Percentiles rank a stretch among this genome's conserved stretches.
Evolutionary conservation across 176 grass and related monocot species (phyloP).

Genomic region (Poa pratensis): DNA sequence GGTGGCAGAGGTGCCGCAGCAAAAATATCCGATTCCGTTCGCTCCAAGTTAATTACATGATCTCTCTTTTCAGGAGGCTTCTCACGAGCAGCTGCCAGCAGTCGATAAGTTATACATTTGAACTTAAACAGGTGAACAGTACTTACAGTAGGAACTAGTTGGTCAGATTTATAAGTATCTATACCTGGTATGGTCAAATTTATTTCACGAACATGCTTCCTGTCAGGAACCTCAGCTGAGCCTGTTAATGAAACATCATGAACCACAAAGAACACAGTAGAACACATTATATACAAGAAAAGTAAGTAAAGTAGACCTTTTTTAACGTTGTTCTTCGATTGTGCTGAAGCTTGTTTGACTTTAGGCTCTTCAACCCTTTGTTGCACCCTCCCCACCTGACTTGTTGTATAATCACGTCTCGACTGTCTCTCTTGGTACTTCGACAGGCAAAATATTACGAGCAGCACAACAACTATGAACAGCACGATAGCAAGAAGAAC

Average conservation of each 20-base stretch:
- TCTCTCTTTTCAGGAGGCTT: constrained; percentile 63
- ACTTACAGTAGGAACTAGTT: constrained; percentile 37
- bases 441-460: constrained; percentile 72
- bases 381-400: constrained; percentile 49
- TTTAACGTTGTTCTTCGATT: constrained; percentile 54
- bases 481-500: constrained; percentile 75
- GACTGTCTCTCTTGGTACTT: constrained; percentile 76
- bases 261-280: constrained; percentile 37
- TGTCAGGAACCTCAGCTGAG: constrained; percentile 51
- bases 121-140: constrained; percentile 20
- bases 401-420: constrained; percentile 48
- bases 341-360: constrained; percentile 56
- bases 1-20: constrained; percentile 40
- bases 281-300: constrained; percentile 21
- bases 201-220: constrained; percentile 50
- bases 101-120: constrained; percentile 34
- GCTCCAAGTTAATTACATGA: constrained; percentile 70
- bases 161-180: constrained; percentile 12
- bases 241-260: constrained; percentile 53
- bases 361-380: constrained; percentile 59
- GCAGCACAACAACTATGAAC: constrained; percentile 66
- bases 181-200: constrained; percentile 70
- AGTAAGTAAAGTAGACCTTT: constrained; percentile 53
- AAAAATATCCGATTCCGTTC: constrained; percentile 72
- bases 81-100: constrained; percentile 57